Evolutionary conservation across 225 moss, liverwort and hornwort genomes (phyloP).

Genomic region (Physcomitrellopsis africana): DNA sequence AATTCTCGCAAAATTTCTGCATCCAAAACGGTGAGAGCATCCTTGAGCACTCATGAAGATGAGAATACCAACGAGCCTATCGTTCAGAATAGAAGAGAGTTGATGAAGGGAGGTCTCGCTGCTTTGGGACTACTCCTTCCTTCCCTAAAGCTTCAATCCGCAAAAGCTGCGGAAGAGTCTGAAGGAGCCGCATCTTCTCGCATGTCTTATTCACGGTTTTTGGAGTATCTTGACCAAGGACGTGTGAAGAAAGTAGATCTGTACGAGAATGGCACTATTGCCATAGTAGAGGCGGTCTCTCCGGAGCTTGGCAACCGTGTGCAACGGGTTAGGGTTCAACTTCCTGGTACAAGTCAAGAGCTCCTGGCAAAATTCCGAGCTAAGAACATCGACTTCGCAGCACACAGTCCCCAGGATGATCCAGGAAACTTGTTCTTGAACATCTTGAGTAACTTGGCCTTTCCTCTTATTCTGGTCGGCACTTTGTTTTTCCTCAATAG

Average conservation of each 20-base stretch:
- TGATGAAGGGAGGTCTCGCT: neutral
- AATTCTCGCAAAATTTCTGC: neutral
- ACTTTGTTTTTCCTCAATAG: slow-evolving; percentile 70
- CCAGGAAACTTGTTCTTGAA: slow-evolving; percentile 61
- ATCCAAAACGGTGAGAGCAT: neutral
- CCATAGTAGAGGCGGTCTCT: slow-evolving; percentile 71
- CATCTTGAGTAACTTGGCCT: slow-evolving; percentile 69
- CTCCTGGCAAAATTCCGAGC: slow-evolving; percentile 60
- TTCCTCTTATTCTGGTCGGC: slow-evolving; percentile 74
- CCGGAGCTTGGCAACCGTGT: slow-evolving; percentile 69
- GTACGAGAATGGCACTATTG: slow-evolving; percentile 71
- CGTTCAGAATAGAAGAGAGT: neutral
- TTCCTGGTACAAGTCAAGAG: slow-evolving; percentile 65
- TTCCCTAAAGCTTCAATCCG: slow-evolving; percentile 9
- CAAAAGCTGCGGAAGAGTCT: slow-evolving; percentile 52
- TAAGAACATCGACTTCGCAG: slow-evolving; percentile 74
- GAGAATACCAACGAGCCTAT: neutral
- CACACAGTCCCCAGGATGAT: slow-evolving; percentile 59
- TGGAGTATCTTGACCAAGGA: slow-evolving; percentile 68
- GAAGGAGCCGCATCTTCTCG: slow-evolving; percentile 62
- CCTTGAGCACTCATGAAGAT: neutral
- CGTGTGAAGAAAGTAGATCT: slow-evolving; percentile 75
- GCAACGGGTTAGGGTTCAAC: slow-evolving; percentile 68
- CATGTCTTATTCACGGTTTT: slow-evolving; percentile 68
- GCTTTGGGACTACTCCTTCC: neutral